phyloP scores from a whole-genome alignment of 2,329 filamentous ascomycete species.

The Colletotrichum chlorophyti region DNA sequence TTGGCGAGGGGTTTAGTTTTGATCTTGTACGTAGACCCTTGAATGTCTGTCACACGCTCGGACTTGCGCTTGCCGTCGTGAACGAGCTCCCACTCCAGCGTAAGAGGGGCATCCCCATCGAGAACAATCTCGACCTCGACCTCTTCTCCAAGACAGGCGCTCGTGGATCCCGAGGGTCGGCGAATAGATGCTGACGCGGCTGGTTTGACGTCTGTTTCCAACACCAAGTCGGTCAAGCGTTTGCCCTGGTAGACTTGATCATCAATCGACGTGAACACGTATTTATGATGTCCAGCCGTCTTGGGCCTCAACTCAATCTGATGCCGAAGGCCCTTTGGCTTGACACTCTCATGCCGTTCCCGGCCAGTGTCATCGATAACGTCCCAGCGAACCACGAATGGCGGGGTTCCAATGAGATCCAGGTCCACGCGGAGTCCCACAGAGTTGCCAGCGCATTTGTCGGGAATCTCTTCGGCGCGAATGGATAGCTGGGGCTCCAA shows the following conservation, averaged over 20 bases:
- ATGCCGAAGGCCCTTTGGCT: conserved; percentile 75
- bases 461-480: conserved; percentile 80
- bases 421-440: conserved; percentile 89
- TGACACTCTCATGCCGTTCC: conserved; percentile 37
- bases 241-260: conserved; percentile 81
- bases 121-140: conserved; percentile 78
- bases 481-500: conserved; percentile 82
- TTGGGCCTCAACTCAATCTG: conserved; percentile 85
- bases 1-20: conserved; percentile 75
- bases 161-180: conserved; percentile 59
- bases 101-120: conserved; percentile 85
- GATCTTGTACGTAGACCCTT: conserved; percentile 70
- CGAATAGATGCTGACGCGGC: conserved; percentile 81
- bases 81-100: conserved; percentile 88
- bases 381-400: conserved; percentile 84
- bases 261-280: conserved; percentile 80
- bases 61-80: conserved; percentile 86
- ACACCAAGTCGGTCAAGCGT: conserved; percentile 64
- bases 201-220: conserved; percentile 93
- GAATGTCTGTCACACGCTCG: conserved; percentile 68
- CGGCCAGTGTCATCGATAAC: conserved; percentile 68
- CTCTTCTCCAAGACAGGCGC: conserved; percentile 83
- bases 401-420: conserved; percentile 90
- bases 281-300: conserved; percentile 84
- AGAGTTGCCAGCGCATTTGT: conserved; percentile 94